A percentile compares a stretch with the other conserved stretches of the same genome.
Evolutionary conservation across 306 rosid genomes (phyloP).

Genomic region (Hippophae rhamnoides): DNA sequence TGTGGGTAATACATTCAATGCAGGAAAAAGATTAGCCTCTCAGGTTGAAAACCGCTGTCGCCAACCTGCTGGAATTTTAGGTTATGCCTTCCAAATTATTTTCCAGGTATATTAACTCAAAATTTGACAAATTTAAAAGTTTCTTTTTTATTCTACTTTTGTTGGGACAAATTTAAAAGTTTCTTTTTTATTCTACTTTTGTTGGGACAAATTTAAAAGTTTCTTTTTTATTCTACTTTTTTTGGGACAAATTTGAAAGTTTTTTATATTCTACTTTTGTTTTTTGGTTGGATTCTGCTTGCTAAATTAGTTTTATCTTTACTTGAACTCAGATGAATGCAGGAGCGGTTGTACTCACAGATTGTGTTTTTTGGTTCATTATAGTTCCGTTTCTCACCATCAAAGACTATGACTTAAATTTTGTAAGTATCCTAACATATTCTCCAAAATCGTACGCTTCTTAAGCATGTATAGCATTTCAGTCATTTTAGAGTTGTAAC

Average conservation of each 20-base stretch:
- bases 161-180: no score
- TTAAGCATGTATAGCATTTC: background rate
- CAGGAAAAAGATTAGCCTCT: conserved; percentile 28
- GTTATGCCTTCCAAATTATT: conserved; percentile 73
- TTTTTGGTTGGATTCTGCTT: background rate
- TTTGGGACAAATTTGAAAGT: background rate
- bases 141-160: no score
- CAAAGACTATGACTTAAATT: conserved; percentile 67
- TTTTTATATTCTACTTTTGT: background rate
- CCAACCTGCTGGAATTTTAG: conserved; percentile 65
- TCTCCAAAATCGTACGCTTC: background rate
- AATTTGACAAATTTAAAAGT: no score
- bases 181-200: no score
- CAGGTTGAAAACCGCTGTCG: conserved; percentile 30
- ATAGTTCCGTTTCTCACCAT: conserved; percentile 73
- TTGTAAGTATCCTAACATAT: conserved; percentile 42
- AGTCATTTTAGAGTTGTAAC: no score
- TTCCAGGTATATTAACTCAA: conserved; percentile 50
- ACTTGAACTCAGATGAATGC: conserved; percentile 71
- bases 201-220: no score
- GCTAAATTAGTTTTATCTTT: background rate
- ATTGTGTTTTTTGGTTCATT: conserved; percentile 84
- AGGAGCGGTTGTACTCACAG: conserved; percentile 89
- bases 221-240: no score
- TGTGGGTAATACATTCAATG: conserved; percentile 23